Evolutionary conservation across 306 rosid species (phyloP), one percentile per base, ranked within the genome.

Genomic region (Cicer judaicum): DNA sequence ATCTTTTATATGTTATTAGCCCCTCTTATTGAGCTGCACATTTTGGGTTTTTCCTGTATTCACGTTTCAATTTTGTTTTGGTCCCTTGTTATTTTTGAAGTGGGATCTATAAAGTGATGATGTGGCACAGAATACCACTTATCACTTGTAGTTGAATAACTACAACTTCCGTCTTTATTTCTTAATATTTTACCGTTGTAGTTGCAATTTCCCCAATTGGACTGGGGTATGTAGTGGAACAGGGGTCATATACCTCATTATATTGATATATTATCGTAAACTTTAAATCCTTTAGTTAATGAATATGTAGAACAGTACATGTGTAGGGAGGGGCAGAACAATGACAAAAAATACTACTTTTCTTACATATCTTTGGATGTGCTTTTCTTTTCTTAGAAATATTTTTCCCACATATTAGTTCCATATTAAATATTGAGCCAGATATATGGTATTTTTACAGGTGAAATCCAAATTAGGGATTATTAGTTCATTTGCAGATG

Each of bases 391-490:
- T 15, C 64, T n/a, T 16, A 7, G 36, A 36, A 24, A 18, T 67
- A 36, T 65, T 49, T 12, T 10, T 3, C 46, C 39, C 63, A 19
- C 55, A 19, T 67, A 11, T 62, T 18, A 9, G 63, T 76, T 64
- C 13, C 56, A 11, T 69, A 11, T 64, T 34, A 39, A 77, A 46
- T 36, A 83, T 54, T 85, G 79, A 84, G 73, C 71, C 65, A 38
- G 68, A 56, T 34, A 42, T 80, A 60, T 70, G 12, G n/a, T 69
- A 44, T 56, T 60, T 52, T 55, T 53, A 67, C 85, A 92, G 98
- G 98, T 94, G 76, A 94, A 90, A 84, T 94, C 97, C 0, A 94
- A 94, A 78, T 90, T 85, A 59, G 85, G 74, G 72, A 88, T 92
- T 84, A 82, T 94, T 70, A 83, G 93, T 84, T 92, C 99, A 29